Evolutionary conservation across 176 grass and related monocot genomes (phyloP).

Genomic region (Otatea glauca): DNA sequence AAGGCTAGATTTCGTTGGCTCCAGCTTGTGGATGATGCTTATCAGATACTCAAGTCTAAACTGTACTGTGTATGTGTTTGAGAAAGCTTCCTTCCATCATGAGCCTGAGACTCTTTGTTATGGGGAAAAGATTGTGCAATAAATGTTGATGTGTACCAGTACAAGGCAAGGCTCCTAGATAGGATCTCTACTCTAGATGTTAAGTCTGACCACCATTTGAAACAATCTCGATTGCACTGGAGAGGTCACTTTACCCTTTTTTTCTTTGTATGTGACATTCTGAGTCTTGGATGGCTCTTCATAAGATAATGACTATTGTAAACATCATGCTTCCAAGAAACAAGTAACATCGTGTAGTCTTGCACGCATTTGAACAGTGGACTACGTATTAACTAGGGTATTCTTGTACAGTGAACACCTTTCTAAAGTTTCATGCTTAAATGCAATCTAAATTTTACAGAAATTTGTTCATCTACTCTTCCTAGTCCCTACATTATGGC

Average conservation of each 20-base stretch:
- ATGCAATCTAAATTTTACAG: slow-evolving; percentile 2
- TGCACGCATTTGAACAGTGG: background rate
- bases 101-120: background rate
- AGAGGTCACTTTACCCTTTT: background rate
- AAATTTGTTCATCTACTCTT: background rate
- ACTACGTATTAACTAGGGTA: background rate
- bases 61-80: background rate
- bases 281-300: background rate
- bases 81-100: background rate
- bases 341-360: background rate
- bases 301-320: background rate
- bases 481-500: background rate
- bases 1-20: background rate
- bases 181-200: background rate
- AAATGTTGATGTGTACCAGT: slow-evolving; percentile 15
- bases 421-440: slow-evolving; percentile 3
- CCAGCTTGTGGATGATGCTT: background rate
- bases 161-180: background rate
- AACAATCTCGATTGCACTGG: slow-evolving; percentile 9
- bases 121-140: background rate
- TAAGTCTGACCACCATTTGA: slow-evolving; percentile 2
- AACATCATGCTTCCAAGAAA: background rate
- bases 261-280: background rate
- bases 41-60: background rate
- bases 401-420: background rate